A percentile compares a stretch with the other conserved stretches of the same genome.
These are phyloP conservation scores for Erodium moschatum DNA, from an alignment of 441 rosid genomes.

Conservation along the genomic window DNA sequence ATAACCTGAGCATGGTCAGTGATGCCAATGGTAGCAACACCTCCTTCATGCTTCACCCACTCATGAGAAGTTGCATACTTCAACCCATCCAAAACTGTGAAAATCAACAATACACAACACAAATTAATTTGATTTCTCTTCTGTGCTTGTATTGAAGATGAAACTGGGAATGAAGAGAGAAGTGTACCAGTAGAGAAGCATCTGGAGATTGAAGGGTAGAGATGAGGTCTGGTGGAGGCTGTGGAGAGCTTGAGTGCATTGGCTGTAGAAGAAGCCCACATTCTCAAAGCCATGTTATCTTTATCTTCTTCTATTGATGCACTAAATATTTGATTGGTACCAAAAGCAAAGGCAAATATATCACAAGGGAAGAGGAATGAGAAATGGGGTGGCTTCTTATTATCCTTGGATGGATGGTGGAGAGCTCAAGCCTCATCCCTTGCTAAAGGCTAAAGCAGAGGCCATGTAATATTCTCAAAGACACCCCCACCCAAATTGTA, in stretches of 20 bases:
- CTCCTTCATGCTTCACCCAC: constrained; percentile 88
- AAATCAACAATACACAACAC: constrained; percentile 14
- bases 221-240: constrained; percentile 35
- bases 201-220: constrained; percentile 38
- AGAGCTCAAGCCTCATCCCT: constrained; percentile 62
- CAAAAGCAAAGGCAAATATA: constrained; percentile 7
- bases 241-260: constrained; percentile 66
- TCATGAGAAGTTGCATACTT: constrained; percentile 87
- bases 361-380: constrained; percentile 18
- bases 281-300: constrained; percentile 63
- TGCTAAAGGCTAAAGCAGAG: constrained; percentile 29
- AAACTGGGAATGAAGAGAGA: background rate
- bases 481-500: background rate
- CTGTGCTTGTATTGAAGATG: background rate
- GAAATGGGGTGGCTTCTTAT: constrained; percentile 19
- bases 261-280: constrained; percentile 95
- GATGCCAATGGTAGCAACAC: constrained; percentile 79
- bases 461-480: background rate
- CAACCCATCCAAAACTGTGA: constrained; percentile 72
- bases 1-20: constrained; percentile 91
- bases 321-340: constrained; percentile 12
- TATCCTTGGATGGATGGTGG: constrained; percentile 66
- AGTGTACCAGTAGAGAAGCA: constrained; percentile 68
- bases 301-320: background rate
- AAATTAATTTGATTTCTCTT: background rate